These are phyloP conservation scores for Trichoderma brevicompactum DNA, from an alignment of 2,329 filamentous ascomycete genomes.

Conservation along the genomic window DNA sequence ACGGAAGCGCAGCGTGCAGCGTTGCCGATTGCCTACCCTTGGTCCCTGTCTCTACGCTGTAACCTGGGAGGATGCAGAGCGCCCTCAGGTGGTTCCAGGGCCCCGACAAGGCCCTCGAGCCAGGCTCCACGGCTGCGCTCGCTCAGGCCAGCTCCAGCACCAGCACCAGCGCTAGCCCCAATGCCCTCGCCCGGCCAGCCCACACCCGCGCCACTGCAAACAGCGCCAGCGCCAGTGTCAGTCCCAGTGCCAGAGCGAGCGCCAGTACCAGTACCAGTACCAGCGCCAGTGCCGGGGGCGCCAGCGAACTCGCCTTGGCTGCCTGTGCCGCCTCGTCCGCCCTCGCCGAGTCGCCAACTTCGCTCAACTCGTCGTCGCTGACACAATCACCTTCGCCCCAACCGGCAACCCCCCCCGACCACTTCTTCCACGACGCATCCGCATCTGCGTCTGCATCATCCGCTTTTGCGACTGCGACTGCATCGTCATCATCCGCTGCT, in stretches of 20 bases:
- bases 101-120: conserved; percentile 33
- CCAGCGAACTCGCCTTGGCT: conserved; percentile 30
- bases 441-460: conserved; percentile 27
- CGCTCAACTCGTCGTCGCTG: conserved; percentile 42
- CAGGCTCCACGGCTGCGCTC: conserved; percentile 18
- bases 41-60: not conserved
- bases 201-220: conserved; percentile 23
- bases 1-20: too few relatives aligned
- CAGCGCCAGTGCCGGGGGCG: conserved; percentile 28
- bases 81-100: conserved; percentile 39
- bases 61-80: conserved; percentile 32
- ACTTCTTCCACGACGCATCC: conserved; percentile 33
- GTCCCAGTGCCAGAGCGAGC: conserved; percentile 23
- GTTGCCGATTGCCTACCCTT: too few relatives aligned
- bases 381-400: conserved; percentile 46
- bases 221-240: conserved; percentile 32
- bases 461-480: conserved; percentile 29
- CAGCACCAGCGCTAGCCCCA: conserved; percentile 24
- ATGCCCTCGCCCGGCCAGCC: conserved; percentile 25
- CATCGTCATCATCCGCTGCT: conserved; percentile 24
- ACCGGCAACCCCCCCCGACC: conserved; percentile 40
- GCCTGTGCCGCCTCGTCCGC: conserved; percentile 31
- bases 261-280: not conserved
- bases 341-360: conserved; percentile 41
- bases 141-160: conserved; percentile 13